These are phyloP conservation scores for Russula virescens DNA, from an alignment of 768 basidiomycete species.

Conservation along the genomic window DNA sequence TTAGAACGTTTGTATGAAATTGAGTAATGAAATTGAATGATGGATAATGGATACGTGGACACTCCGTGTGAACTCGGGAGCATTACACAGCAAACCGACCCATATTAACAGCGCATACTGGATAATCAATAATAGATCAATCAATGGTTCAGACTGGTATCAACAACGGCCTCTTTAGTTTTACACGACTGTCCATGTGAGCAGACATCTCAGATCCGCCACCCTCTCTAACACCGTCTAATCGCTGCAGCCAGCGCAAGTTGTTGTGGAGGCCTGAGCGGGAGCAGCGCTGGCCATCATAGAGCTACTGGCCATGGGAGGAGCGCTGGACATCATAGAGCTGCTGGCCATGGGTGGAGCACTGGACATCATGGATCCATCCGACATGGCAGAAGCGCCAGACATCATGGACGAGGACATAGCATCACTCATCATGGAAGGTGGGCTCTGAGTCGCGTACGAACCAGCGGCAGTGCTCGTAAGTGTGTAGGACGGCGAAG, in stretches of 20 bases:
- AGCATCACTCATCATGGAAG: not conserved
- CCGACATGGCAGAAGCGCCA: not conserved
- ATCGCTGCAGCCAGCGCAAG: conserved; percentile 8
- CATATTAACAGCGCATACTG: conserved; percentile 1
- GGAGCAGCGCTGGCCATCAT: not conserved
- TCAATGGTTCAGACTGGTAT: conserved; percentile 8
- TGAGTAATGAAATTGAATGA: too few species aligned
- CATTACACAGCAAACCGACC: not conserved
- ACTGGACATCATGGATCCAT: not conserved
- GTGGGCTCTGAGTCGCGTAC: conserved; percentile 20
- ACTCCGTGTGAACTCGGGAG: not conserved
- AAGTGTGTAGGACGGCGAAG: conserved; percentile 24
- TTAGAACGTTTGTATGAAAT: too few species aligned
- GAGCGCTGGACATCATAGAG: not conserved
- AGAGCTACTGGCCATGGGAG: not conserved
- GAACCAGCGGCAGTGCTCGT: conserved; percentile 27
- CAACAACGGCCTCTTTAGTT: not conserved
- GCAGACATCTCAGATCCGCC: not conserved
- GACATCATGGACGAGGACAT: not conserved
- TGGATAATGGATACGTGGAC: not conserved
- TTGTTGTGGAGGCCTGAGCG: not conserved
- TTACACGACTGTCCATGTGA: not conserved
- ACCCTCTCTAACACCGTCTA: not conserved
- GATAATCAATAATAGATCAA: not conserved
- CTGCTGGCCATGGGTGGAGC: not conserved